Evolutionary conservation across 202 grass and related monocot genomes (phyloP).

Genomic region (Hordeum pubiflorum): DNA sequence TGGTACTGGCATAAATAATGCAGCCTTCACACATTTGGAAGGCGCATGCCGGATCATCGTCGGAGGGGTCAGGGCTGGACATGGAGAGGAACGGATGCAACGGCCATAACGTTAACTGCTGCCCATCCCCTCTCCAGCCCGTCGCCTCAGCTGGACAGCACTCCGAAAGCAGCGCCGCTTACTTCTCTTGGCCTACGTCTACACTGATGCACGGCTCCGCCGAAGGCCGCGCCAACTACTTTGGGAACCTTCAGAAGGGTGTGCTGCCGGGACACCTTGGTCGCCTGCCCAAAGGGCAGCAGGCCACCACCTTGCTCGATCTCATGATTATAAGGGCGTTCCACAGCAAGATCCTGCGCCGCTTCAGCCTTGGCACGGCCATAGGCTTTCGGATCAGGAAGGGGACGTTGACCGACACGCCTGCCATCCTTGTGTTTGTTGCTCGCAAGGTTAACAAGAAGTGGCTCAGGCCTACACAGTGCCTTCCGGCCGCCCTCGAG

Average conservation of each 20-base stretch:
- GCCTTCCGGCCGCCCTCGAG: constrained; percentile 1
- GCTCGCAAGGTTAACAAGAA: constrained; percentile 56
- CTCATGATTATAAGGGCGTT: constrained; percentile 67
- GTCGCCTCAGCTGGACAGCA: neutral
- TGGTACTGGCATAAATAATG: neutral
- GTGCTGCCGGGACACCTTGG: constrained; percentile 44
- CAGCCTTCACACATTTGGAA: neutral
- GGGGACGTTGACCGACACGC: constrained; percentile 46
- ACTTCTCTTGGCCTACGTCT: constrained; percentile 65
- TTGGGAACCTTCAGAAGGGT: constrained; percentile 65
- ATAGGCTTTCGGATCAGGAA: constrained; percentile 58
- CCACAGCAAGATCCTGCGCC: constrained; percentile 63
- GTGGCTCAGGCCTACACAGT: constrained; percentile 33
- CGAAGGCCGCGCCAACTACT: constrained; percentile 63
- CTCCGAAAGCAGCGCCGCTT: constrained; percentile 39
- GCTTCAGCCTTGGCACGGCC: constrained; percentile 52
- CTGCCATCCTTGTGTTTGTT: constrained; percentile 63
- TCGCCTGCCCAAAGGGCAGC: constrained; percentile 39
- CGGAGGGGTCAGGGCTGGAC: neutral
- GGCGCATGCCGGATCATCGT: neutral
- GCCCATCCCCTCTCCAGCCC: neutral
- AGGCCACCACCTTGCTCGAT: constrained; percentile 58
- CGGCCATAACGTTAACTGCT: neutral
- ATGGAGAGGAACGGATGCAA: constrained; percentile 10
- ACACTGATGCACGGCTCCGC: constrained; percentile 43